phyloP scores from a whole-genome alignment of 1,284 basidiomycete genomes.

The Marasmius sp. region DNA sequence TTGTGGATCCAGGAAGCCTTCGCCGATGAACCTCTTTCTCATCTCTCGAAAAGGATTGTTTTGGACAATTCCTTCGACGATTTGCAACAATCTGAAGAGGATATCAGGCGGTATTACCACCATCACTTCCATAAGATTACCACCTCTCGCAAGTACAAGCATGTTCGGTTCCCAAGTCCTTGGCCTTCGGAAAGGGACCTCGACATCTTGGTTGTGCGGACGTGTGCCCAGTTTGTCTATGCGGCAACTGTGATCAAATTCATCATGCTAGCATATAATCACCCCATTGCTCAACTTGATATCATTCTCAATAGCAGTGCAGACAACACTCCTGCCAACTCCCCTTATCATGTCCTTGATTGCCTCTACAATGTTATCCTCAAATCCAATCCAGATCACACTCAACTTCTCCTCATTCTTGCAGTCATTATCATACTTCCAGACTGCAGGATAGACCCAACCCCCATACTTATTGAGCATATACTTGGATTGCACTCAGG shows the following conservation, averaged over 20 bases:
- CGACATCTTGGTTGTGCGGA: neutral
- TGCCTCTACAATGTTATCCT: constrained; percentile 8
- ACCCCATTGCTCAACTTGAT: constrained; percentile 4
- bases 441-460: neutral
- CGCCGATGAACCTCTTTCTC: neutral
- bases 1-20: constrained; percentile 14
- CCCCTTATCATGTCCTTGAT: constrained; percentile 7
- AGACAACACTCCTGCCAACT: neutral
- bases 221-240: constrained; percentile 12
- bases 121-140: neutral
- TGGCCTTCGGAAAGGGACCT: constrained; percentile 9
- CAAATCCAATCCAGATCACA: neutral
- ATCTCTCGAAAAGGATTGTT: neutral
- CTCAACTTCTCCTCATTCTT: neutral
- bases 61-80: neutral
- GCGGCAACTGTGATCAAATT: constrained; percentile 11
- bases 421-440: neutral
- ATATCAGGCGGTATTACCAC: neutral
- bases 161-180: neutral
- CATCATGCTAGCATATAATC: neutral
- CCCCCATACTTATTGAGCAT: neutral
- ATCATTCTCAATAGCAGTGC: neutral
- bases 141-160: neutral
- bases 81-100: too few relatives aligned
- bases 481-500: neutral